phyloP scores from a whole-genome alignment of 176 grass and related monocot genomes.

The Oryza officinalis region DNA sequence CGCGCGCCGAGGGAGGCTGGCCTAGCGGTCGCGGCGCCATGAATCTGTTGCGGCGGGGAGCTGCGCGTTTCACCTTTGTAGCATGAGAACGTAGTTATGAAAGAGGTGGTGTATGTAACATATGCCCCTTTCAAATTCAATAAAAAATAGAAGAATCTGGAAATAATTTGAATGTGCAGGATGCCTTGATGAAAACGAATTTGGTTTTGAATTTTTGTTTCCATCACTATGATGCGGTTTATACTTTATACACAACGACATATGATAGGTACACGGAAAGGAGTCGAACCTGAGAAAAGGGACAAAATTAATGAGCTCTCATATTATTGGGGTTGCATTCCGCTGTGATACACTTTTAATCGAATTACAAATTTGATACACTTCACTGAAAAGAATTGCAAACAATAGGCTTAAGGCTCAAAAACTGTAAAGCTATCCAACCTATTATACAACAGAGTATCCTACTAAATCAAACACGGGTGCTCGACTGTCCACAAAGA shows the following conservation, averaged over 20 bases:
- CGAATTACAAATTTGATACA: slow-evolving; percentile 18
- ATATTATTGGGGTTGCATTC: slow-evolving; percentile 38
- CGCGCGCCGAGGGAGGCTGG: not conserved
- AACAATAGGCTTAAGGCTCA: slow-evolving; percentile 26
- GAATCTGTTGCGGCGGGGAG: not conserved
- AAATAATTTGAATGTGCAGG: not conserved
- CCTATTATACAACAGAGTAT: slow-evolving; percentile 58
- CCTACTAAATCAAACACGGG: slow-evolving; percentile 7
- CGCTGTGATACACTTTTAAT: slow-evolving; percentile 12
- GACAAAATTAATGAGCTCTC: slow-evolving; percentile 10
- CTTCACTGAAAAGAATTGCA: slow-evolving; percentile 28
- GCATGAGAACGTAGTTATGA: not conserved
- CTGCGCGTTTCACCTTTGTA: not conserved
- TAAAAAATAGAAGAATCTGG: not conserved
- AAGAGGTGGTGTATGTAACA: not conserved
- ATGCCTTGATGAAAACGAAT: not conserved
- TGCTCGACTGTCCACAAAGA: not conserved
- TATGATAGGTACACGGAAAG: not conserved
- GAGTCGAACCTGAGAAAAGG: not conserved
- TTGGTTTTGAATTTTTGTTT: not conserved
- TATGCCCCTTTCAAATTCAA: not conserved
- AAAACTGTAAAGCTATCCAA: slow-evolving; percentile 35
- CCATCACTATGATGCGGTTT: not conserved
- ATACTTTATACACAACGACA: not conserved
- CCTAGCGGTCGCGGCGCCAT: too few relatives aligned